Conservation (phyloP, 306 rosid genomes). For the Sphenostylis stenocarpa region DNA sequence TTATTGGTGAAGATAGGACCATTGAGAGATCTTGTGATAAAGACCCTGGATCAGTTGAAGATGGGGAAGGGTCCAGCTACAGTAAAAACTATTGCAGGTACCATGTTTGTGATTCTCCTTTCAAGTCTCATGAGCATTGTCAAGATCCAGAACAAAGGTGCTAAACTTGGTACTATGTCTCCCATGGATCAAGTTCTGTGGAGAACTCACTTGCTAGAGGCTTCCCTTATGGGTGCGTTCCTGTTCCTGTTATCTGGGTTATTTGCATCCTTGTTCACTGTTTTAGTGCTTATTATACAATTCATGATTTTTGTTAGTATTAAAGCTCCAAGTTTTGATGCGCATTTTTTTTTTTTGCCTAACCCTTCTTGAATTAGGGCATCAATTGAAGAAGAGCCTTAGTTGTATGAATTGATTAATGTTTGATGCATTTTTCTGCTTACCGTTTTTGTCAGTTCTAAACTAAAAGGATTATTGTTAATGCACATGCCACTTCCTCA, state of each 20-base stretch:
- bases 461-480: neutral
- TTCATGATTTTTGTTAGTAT: neutral
- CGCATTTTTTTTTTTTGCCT: neutral
- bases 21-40: slow-evolving; percentile 84
- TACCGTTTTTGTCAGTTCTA: neutral
- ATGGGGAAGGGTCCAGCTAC: slow-evolving; percentile 90
- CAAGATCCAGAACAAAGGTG: slow-evolving; percentile 98
- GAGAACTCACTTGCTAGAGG: slow-evolving; percentile 97
- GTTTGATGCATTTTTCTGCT: neutral
- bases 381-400: neutral
- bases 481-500: neutral
- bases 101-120: slow-evolving; percentile 85
- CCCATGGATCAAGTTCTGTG: slow-evolving; percentile 99
- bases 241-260: neutral
- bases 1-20: slow-evolving; percentile 85
- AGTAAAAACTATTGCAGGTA: slow-evolving; percentile 80
- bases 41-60: slow-evolving; percentile 83
- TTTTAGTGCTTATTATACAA: neutral
- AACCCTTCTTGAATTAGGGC: neutral
- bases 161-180: slow-evolving; percentile 93
- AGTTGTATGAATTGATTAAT: neutral
- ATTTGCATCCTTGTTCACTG: neutral
- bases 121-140: slow-evolving; percentile 82
- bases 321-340: neutral
- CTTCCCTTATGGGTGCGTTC: slow-evolving; percentile 80